Evolutionary conservation across 2,329 filamentous ascomycete species (phyloP).

Genomic region (Parasarocladium wereldwijsianum): DNA sequence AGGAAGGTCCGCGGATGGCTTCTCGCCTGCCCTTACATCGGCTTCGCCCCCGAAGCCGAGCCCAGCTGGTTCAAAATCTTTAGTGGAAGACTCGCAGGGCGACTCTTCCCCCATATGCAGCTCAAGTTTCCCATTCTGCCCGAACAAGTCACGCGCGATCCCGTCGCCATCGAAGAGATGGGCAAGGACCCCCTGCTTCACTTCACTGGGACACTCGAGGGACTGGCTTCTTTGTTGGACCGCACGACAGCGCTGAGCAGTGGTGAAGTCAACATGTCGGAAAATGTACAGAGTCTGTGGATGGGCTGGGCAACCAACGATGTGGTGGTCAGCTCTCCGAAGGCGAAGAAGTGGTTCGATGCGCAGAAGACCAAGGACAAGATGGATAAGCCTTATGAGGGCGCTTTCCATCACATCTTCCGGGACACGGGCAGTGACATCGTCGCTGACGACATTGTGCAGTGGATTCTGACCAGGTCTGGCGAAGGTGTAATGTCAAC

Average conservation of each 20-base stretch:
- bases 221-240: conserved; percentile 63
- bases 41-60: conserved; percentile 48
- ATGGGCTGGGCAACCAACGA: conserved; percentile 68
- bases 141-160: conserved; percentile 52
- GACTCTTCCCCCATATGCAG: conserved; percentile 52
- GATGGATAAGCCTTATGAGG: conserved; percentile 58
- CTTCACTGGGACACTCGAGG: conserved; percentile 74
- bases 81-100: conserved; percentile 51
- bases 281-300: conserved; percentile 49
- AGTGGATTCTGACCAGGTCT: conserved; percentile 45
- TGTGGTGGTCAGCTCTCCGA: conserved; percentile 49
- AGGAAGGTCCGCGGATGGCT: conserved; percentile 56
- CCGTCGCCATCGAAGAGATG: conserved; percentile 43
- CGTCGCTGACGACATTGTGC: conserved; percentile 43
- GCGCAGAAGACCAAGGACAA: conserved; percentile 46
- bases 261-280: conserved; percentile 37
- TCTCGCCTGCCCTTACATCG: conserved; percentile 66
- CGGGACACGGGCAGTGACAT: conserved; percentile 39
- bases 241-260: conserved; percentile 46
- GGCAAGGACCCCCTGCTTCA: conserved; percentile 59
- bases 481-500: conserved; percentile 7
- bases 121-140: conserved; percentile 51
- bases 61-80: conserved; percentile 50
- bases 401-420: conserved; percentile 64
- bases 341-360: conserved; percentile 50